Percentiles rank a stretch among this genome's conserved stretches.
Evolutionary conservation across 768 basidiomycete genomes (phyloP).

Genomic region (Phylloporus rhodoxanthus): DNA sequence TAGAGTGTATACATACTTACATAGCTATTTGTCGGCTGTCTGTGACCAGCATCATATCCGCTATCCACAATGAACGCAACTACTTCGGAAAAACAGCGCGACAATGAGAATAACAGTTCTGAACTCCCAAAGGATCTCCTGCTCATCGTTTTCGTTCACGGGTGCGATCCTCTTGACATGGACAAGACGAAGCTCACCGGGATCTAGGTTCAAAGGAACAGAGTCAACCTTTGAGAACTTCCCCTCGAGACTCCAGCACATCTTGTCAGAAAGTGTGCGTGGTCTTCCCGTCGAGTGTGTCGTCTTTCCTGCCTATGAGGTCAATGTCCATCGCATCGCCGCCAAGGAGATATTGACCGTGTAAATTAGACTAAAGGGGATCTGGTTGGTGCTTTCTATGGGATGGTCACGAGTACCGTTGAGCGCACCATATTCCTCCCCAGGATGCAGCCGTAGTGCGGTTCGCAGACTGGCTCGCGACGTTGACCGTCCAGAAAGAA

Average conservation of each 20-base stretch:
- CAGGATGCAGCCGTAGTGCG: constrained; percentile 76
- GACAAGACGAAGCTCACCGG: constrained; percentile 1
- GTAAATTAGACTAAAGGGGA: constrained; percentile 78
- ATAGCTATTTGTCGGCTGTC: background rate
- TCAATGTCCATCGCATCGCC: constrained; percentile 24
- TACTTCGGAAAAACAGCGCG: constrained; percentile 5
- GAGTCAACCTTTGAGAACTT: constrained; percentile 75
- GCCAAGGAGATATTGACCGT: constrained; percentile 10
- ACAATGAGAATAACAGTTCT: constrained; percentile 1
- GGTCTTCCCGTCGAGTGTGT: constrained; percentile 59
- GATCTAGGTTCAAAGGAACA: constrained; percentile 47
- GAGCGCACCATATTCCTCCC: background rate
- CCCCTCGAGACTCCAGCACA: constrained; percentile 71
- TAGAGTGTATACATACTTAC: background rate
- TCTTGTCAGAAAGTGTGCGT: constrained; percentile 60
- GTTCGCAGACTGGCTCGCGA: constrained; percentile 91
- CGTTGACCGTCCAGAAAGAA: constrained; percentile 81
- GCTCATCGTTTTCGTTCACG: constrained; percentile 75
- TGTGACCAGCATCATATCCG: background rate
- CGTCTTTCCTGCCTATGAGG: constrained; percentile 90
- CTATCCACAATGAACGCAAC: constrained; percentile 9
- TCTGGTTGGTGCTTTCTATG: constrained; percentile 48
- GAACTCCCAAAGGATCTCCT: constrained; percentile 39
- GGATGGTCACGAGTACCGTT: background rate
- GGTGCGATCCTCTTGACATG: constrained; percentile 37